A percentile compares a stretch with the other conserved stretches of the same genome.
Evolutionary conservation across 2,329 filamentous ascomycete species (phyloP).

Genomic region (Cladosporium sphaerospermum): DNA sequence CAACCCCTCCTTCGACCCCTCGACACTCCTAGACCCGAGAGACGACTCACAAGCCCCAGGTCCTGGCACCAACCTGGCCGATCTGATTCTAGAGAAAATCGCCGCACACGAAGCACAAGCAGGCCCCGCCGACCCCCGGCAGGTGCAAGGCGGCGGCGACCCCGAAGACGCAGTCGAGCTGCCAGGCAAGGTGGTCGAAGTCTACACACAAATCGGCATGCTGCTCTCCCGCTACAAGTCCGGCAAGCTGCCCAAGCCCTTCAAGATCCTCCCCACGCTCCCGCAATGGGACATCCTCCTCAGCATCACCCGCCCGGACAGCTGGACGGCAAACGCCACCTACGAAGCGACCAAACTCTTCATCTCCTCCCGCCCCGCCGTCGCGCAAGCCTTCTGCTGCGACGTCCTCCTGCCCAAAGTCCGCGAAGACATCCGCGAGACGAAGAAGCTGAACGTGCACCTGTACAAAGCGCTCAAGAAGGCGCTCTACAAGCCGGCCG

Average conservation of each 20-base stretch:
- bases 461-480: slow-evolving; percentile 93
- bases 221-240: slow-evolving; percentile 90
- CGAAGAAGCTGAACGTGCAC: slow-evolving; percentile 91
- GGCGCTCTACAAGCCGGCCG: slow-evolving; percentile 83
- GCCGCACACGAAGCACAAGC: slow-evolving; percentile 73
- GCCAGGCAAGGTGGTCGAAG: slow-evolving; percentile 85
- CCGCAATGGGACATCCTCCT: slow-evolving; percentile 89
- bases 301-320: slow-evolving; percentile 72
- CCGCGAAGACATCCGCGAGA: slow-evolving; percentile 89
- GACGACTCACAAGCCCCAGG: slow-evolving; percentile 28
- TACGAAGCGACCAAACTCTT: slow-evolving; percentile 92
- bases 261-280: slow-evolving; percentile 91
- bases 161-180: slow-evolving; percentile 79
- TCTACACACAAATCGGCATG: slow-evolving; percentile 86
- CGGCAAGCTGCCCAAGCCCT: slow-evolving; percentile 93
- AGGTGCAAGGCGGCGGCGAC: slow-evolving; percentile 47
- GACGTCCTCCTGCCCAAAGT: slow-evolving; percentile 82
- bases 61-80: slow-evolving; percentile 69
- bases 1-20: slow-evolving; percentile 67
- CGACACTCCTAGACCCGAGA: slow-evolving; percentile 58
- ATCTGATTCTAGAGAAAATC: slow-evolving; percentile 91
- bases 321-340: slow-evolving; percentile 71
- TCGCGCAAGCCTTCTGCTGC: slow-evolving; percentile 79
- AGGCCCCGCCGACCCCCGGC: slow-evolving; percentile 37
- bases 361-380: slow-evolving; percentile 71